phyloP scores from a whole-genome alignment of 139 green algal genomes.

The Raphidocelis subcapitata region DNA sequence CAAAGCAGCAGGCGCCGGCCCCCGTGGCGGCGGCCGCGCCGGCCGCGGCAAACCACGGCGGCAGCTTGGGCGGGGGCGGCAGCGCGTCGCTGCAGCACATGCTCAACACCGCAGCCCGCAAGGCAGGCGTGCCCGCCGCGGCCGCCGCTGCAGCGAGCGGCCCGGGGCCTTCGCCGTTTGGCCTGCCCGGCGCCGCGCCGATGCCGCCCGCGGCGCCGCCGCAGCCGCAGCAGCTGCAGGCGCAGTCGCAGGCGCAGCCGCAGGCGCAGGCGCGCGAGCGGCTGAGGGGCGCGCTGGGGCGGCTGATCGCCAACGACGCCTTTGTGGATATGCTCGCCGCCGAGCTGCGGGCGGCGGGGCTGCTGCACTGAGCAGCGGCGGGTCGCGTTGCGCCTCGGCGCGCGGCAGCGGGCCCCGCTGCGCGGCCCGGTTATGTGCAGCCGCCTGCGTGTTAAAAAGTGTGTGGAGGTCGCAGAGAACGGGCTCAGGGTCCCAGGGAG shows the following conservation, averaged over 20 bases:
- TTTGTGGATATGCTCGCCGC: conserved; percentile 23
- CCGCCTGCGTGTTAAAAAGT: too few relatives aligned
- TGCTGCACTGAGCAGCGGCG: conserved; percentile 14
- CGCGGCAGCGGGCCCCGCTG: too few relatives aligned
- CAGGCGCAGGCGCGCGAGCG: conserved; percentile 9
- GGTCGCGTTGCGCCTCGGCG: too few relatives aligned
- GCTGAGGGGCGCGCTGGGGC: conserved; percentile 13
- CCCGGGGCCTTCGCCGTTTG: too few relatives aligned
- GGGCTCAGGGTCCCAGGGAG: too few relatives aligned
- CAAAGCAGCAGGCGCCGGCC: background rate
- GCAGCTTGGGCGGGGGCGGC: background rate
- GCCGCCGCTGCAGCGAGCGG: background rate
- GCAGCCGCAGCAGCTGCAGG: conserved; percentile 10
- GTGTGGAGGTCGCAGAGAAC: too few relatives aligned
- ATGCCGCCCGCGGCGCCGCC: background rate
- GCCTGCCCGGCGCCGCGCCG: background rate
- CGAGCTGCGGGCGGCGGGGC: conserved; percentile 21
- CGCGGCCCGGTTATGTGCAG: too few relatives aligned
- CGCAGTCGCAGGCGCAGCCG: background rate
- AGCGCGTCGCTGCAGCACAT: conserved; percentile 10
- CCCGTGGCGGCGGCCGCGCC: conserved; percentile 5
- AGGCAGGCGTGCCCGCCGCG: too few relatives aligned
- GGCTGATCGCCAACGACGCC: conserved; percentile 21
- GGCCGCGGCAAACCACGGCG: background rate
- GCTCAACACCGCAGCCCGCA: background rate